phyloP scores from a whole-genome alignment of 192 early-diverging fungal species.

The Chytriomyces hyalinus region DNA sequence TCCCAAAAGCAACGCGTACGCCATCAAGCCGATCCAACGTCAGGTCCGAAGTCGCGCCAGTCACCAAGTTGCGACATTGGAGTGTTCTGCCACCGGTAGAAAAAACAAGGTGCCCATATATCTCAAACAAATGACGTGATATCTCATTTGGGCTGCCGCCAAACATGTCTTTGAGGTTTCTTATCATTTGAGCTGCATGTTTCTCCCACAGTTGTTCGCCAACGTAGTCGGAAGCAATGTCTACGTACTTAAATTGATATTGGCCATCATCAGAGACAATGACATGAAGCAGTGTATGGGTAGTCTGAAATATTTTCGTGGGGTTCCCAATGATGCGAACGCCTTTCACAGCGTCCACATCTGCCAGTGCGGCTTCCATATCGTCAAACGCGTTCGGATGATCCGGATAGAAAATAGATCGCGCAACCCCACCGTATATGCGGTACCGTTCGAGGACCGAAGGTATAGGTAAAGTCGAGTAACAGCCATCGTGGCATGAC shows the following conservation, averaged over 20 bases:
- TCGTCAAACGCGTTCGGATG: neutral
- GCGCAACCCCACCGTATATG: conserved; percentile 38
- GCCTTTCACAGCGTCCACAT: conserved; percentile 26
- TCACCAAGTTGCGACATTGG: conserved; percentile 32
- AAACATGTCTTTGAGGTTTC: conserved; percentile 38
- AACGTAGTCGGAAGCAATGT: conserved; percentile 41
- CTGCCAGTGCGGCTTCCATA: conserved; percentile 23
- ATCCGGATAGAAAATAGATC: conserved; percentile 31
- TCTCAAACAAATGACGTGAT: conserved; percentile 40
- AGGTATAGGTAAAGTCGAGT: conserved; percentile 14
- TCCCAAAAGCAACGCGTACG: conserved; percentile 31
- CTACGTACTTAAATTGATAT: conserved; percentile 26
- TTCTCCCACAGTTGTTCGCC: conserved; percentile 35
- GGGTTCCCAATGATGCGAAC: conserved; percentile 24
- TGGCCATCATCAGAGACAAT: conserved; percentile 14
- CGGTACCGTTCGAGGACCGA: conserved; percentile 31
- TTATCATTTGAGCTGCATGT: conserved; percentile 38
- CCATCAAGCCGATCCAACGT: conserved; percentile 19
- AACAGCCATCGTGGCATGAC: conserved; percentile 30
- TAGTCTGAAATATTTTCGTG: conserved; percentile 26
- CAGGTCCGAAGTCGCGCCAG: conserved; percentile 15
- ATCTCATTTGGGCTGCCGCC: conserved; percentile 29
- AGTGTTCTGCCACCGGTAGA: conserved; percentile 36
- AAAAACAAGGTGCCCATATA: conserved; percentile 35
- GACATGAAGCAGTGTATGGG: conserved; percentile 29